phyloP scores from a whole-genome alignment of 129 eudicot genomes.

The Calendula officinalis region DNA sequence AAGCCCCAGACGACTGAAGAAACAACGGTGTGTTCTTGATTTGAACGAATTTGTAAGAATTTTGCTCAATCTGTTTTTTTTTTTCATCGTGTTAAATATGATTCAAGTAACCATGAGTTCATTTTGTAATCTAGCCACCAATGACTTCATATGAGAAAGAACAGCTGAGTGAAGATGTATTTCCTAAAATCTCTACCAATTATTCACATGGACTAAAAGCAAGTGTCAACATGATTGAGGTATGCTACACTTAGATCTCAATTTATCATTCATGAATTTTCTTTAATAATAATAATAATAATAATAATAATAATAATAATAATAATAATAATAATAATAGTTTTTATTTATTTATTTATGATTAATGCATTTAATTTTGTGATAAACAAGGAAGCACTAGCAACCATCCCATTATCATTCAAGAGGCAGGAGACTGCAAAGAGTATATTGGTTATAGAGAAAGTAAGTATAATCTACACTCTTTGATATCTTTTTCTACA shows the following conservation, averaged over 20 bases:
- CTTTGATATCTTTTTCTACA: background rate
- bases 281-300: background rate
- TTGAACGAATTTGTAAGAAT: slow-evolving; percentile 28
- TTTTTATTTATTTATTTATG: background rate
- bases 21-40: slow-evolving; percentile 23
- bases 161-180: slow-evolving; percentile 12
- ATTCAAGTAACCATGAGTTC: background rate
- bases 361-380: slow-evolving; percentile 9
- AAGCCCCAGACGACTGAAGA: slow-evolving; percentile 13
- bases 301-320: background rate
- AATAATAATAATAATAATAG: background rate
- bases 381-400: slow-evolving; percentile 41
- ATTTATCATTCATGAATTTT: background rate
- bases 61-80: background rate
- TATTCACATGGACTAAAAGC: slow-evolving; percentile 30
- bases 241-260: slow-evolving; percentile 5
- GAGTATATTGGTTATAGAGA: slow-evolving; percentile 32
- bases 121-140: slow-evolving; percentile 32
- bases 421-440: slow-evolving; percentile 36
- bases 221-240: slow-evolving; percentile 37
- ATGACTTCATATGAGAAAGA: slow-evolving; percentile 27
- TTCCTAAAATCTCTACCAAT: slow-evolving; percentile 23
- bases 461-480: slow-evolving; percentile 16
- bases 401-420: slow-evolving; percentile 42
- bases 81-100: no score